Base-by-base conservation (phyloP, 2,329 filamentous ascomycete species). In the Diaporthe vaccinii region DNA sequence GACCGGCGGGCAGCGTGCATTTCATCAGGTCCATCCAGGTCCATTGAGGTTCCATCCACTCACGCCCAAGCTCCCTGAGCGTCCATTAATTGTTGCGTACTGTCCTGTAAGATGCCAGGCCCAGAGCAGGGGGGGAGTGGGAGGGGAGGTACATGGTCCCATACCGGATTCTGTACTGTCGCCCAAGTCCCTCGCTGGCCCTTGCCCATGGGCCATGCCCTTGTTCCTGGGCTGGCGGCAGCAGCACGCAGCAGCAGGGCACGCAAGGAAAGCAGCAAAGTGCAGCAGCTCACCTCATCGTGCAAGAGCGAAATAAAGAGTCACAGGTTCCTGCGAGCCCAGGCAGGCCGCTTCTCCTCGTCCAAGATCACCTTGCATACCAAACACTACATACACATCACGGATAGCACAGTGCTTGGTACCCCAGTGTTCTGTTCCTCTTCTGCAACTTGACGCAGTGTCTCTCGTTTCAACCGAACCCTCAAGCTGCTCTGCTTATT, bases 391-490 rank as follows among this genome's bases (percentile, higher is more conserved):
- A 36, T 51, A 36, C 53, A 36, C 22, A 12, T n/a, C 53, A 57
- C 65, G 28, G 34, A 51, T 34, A 57, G 36, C 44, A 44, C 39
- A 17, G 31, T 59, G 28, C 53, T n/a, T 36, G 36, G 22, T 22
- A 59, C 28, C n/a, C 31, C 15, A 41, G 22, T 49, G 36, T 49
- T 36, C 58, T 51, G 44, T 39, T 61, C 57, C 58, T 73, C 44
- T 41, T 73, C 70, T 65, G 70, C 70, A 73, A 62, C 59, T 53
- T 53, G 65, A 39, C 49, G 65, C 65, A 68, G 70, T 73, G 70
- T 53, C 70, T 65, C 58, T 73, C 70, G 70, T 73, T 73, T 73
- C 58, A 65, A 73, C 44, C 49, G 46, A 65, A 55, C 51, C 51
- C 44, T 53, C 70, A 12, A 55, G 46, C 53, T 55, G 46, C 51